Conservation (phyloP, 225 moss, liverwort and hornwort species). For the Marchantia paleacea region DNA sequence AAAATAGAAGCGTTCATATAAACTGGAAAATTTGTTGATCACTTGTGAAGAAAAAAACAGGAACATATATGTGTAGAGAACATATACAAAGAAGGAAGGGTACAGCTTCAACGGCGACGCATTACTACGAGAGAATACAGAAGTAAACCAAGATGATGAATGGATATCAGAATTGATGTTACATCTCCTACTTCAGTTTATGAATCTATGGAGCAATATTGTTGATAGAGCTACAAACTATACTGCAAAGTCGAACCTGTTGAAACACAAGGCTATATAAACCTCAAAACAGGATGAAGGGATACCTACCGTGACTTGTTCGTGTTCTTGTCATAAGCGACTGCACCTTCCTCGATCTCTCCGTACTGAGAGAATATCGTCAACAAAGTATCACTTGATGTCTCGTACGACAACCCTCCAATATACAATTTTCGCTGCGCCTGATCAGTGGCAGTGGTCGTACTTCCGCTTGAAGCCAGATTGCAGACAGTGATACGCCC, state of each 20-base stretch:
- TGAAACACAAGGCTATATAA: not conserved
- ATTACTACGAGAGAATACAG: no score
- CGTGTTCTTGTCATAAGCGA: slow-evolving; percentile 95
- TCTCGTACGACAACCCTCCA: slow-evolving; percentile 90
- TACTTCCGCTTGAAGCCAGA: slow-evolving; percentile 86
- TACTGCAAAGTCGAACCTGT: not conserved
- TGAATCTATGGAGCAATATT: not conserved
- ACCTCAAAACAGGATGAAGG: not conserved
- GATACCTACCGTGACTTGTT: slow-evolving; percentile 81
- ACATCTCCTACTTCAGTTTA: not conserved
- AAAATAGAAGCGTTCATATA: no score
- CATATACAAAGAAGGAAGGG: no score
- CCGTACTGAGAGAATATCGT: slow-evolving; percentile 94
- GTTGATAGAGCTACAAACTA: not conserved
- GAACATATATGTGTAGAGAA: no score
- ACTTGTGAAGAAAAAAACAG: no score
- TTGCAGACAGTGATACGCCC: slow-evolving; percentile 97
- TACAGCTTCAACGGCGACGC: no score
- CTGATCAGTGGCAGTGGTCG: slow-evolving; percentile 77
- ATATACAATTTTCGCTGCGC: slow-evolving; percentile 93
- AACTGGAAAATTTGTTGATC: no score
- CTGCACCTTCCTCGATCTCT: slow-evolving; percentile 98
- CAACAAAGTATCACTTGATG: slow-evolving; percentile 82
- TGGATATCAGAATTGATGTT: no score
- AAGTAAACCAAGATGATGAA: no score